Evolutionary conservation across 768 basidiomycete species (phyloP), one percentile per base, ranked within the genome.

Genomic region (Leccinum truebloodii): DNA sequence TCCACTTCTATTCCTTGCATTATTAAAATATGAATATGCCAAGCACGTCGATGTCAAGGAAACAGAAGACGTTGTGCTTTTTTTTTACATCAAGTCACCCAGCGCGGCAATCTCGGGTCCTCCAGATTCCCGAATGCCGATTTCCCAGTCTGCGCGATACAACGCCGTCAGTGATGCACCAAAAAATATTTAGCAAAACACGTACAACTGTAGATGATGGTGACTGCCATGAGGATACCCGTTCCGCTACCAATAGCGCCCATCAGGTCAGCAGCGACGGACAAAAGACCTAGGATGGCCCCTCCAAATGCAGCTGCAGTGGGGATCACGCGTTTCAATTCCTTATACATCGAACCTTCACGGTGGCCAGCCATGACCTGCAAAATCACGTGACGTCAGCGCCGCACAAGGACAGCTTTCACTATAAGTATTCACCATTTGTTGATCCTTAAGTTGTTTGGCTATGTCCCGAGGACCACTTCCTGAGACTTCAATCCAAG

Each of bases 301-400:
- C 96, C 96, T 49, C 97, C 96, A 63, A 98, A 93, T 1, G 95
- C 94, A 24, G 96, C 97, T 13, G 97, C 96, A 22, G 95, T 98
- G 2, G 97, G 97, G 64, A 99, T 97, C 63, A 98, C 90, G 49
- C 94, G 85, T 81, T 98, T 99, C 62, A 99, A 85, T 73, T 98
- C 97, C 80, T 98, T 99, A 83, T 98, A 99, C 92, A 98, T 96
- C 34, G 90, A 94, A 16, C 91, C 94, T 73, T 99, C 97, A 67
- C 95, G 90, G 75, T 98, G 95, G 60, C 93, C 86, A 3, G 88
- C 86, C 88, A 90, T 89, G 49, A 89, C 86, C 87, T 88, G 54
- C 5, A 24, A 52, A 37, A 20, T 14, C 10, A 59, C 57, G 26
- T 2, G 30, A 12, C 3, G 8, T 65, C 14, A 63, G 55, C 57